Conservation (phyloP, 2,329 filamentous ascomycete species). For the Hymenoscyphus fructigenus region DNA sequence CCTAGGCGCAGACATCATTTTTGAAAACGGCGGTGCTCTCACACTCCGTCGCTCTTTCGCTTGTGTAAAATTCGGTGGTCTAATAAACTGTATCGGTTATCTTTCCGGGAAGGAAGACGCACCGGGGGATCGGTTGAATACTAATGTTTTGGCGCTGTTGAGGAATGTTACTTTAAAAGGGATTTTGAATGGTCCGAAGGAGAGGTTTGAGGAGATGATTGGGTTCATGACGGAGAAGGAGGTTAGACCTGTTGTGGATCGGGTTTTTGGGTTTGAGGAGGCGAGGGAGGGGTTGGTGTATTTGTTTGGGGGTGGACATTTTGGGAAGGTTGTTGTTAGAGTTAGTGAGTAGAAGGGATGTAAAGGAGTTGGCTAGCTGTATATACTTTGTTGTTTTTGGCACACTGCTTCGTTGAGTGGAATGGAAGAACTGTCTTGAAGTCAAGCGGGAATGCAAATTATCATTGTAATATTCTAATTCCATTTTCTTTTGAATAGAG, state of each 20-base stretch:
- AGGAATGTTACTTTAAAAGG: constrained; percentile 50
- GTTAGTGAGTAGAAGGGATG: not conserved
- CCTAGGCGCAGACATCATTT: constrained; percentile 52
- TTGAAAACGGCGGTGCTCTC: constrained; percentile 54
- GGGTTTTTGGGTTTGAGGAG: constrained; percentile 48
- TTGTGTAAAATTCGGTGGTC: constrained; percentile 53
- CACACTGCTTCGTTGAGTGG: too few relatives aligned
- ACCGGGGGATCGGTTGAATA: constrained; percentile 53
- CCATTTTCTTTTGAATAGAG: too few relatives aligned
- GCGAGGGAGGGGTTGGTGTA: constrained; percentile 48
- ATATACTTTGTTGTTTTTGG: not conserved
- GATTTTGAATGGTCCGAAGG: constrained; percentile 60
- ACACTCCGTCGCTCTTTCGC: constrained; percentile 54
- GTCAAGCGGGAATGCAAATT: too few relatives aligned
- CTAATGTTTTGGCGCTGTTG: constrained; percentile 55
- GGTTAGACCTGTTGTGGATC: constrained; percentile 50
- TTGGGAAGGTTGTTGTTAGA: constrained; percentile 47
- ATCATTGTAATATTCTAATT: too few relatives aligned
- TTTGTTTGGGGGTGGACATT: constrained; percentile 48
- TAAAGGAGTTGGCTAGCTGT: not conserved
- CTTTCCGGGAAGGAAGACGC: constrained; percentile 55
- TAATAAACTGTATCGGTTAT: constrained; percentile 53
- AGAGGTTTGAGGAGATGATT: constrained; percentile 55
- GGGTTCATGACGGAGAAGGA: constrained; percentile 44
- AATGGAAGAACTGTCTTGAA: too few relatives aligned